A percentile compares a stretch with the other conserved stretches of the same genome.
Conservation (phyloP, 257 asterid species). For the Scutellaria baicalensis region DNA sequence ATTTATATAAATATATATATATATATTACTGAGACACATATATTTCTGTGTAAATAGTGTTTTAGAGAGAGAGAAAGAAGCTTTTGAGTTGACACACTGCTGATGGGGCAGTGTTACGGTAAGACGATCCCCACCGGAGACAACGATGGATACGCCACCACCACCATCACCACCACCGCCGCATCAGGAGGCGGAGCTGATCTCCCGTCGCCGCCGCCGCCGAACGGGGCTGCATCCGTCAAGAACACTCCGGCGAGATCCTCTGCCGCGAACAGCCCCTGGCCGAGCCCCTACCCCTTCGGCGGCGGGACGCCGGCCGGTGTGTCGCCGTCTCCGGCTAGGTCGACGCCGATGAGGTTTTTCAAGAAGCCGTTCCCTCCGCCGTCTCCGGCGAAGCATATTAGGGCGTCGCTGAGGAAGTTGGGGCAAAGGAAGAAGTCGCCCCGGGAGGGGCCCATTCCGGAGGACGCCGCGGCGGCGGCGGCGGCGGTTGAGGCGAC, state of each 20-base stretch:
- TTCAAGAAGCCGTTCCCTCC: slow-evolving; percentile 87
- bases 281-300: slow-evolving; percentile 83
- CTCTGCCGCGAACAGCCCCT: slow-evolving; percentile 61
- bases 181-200: slow-evolving; percentile 14
- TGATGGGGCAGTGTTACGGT: slow-evolving; percentile 80
- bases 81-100: slow-evolving; percentile 32
- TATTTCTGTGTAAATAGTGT: background rate
- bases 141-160: slow-evolving; percentile 31
- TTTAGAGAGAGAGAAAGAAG: background rate
- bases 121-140: slow-evolving; percentile 69
- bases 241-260: slow-evolving; percentile 70
- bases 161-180: slow-evolving; percentile 18
- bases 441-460: slow-evolving; percentile 67
- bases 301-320: slow-evolving; percentile 46
- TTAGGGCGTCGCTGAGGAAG: slow-evolving; percentile 79
- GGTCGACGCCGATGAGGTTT: slow-evolving; percentile 86
- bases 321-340: slow-evolving; percentile 75
- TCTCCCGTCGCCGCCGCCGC: slow-evolving; percentile 30
- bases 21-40: too few relatives aligned
- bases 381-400: slow-evolving; percentile 96
- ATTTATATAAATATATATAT: too few relatives aligned
- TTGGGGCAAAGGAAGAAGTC: slow-evolving; percentile 64
- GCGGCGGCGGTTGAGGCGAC: slow-evolving; percentile 6
- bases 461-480: slow-evolving; percentile 56
- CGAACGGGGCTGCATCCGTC: slow-evolving; percentile 33